Conservation (phyloP, 106 monocot species). For the Alisma plantagoaquatica region DNA sequence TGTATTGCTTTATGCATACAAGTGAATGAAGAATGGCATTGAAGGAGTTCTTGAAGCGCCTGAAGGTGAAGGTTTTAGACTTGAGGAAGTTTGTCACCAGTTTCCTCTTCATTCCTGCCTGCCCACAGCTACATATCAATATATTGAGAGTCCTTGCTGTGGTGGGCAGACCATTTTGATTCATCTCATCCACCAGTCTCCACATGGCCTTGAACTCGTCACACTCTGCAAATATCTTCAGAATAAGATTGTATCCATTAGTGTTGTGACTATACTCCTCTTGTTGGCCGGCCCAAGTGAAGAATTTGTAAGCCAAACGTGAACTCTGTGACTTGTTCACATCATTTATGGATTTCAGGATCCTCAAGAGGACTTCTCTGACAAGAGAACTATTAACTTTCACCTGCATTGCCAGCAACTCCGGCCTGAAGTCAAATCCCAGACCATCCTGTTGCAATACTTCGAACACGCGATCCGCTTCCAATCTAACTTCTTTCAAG, state of each 20-base stretch:
- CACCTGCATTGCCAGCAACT: constrained; percentile 36
- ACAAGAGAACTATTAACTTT: constrained; percentile 34
- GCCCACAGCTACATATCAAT: constrained; percentile 37
- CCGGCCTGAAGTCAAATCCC: constrained; percentile 34
- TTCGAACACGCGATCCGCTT: constrained; percentile 37
- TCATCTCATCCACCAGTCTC: constrained; percentile 71
- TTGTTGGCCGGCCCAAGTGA: constrained; percentile 54
- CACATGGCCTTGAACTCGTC: constrained; percentile 73
- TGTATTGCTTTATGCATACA: constrained; percentile 46
- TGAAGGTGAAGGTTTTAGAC: constrained; percentile 55
- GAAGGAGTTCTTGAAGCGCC: constrained; percentile 65
- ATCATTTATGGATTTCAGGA: constrained; percentile 27
- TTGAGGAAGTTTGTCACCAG: constrained; percentile 61
- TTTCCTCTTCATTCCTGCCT: constrained; percentile 59
- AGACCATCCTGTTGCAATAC: constrained; percentile 53
- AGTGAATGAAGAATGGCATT: constrained; percentile 74
- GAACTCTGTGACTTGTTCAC: constrained; percentile 43
- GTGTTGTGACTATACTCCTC: too few species aligned
- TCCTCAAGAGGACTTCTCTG: constrained; percentile 44
- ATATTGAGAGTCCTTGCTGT: constrained; percentile 64
- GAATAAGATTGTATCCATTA: constrained; percentile 47
- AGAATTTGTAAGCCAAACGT: constrained; percentile 63
- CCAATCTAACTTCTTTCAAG: constrained; percentile 4
- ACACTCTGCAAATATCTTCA: constrained; percentile 65
- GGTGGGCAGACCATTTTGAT: constrained; percentile 42